Conservation (phyloP, 495 filamentous ascomycete species). For the Penicillium subrubescens region DNA sequence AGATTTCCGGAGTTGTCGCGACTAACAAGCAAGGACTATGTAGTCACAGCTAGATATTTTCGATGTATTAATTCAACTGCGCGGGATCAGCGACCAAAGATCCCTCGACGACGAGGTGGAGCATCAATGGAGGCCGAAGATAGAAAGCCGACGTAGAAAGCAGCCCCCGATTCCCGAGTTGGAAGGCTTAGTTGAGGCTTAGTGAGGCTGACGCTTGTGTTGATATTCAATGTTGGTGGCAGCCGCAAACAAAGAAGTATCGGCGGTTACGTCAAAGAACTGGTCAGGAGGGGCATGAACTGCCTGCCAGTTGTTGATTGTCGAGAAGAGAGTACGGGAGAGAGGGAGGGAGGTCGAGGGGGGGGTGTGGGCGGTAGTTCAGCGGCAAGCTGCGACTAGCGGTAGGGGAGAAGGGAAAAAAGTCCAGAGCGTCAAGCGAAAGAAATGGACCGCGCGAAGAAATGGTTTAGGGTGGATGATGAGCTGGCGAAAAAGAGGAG, state of each 20-base stretch:
- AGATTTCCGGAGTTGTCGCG: background rate
- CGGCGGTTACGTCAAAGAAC: background rate
- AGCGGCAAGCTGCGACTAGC: slow-evolving; percentile 35
- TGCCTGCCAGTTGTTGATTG: background rate
- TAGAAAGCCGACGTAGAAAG: background rate
- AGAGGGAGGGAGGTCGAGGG: slow-evolving; percentile 3
- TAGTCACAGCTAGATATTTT: background rate
- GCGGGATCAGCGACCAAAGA: background rate
- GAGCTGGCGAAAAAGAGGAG: background rate
- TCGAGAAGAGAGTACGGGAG: slow-evolving; percentile 2
- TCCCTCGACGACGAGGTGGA: background rate
- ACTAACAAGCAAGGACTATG: background rate
- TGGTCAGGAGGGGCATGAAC: background rate
- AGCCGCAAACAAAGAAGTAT: background rate
- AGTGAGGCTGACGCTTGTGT: background rate
- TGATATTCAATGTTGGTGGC: background rate
- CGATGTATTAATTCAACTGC: background rate
- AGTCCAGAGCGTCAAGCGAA: slow-evolving; percentile 35
- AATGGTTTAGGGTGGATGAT: background rate
- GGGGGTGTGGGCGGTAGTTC: slow-evolving; percentile 27
- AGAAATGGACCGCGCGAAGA: slow-evolving; percentile 30
- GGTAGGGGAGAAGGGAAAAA: slow-evolving; percentile 20
- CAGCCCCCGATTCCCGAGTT: background rate
- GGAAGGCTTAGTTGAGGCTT: background rate
- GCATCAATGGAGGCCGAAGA: slow-evolving; percentile 13